Evolutionary conservation across 108 stramenopile species (phyloP), one percentile per base, ranked within the genome.

Genomic region (Halocafeteria seosinensis): DNA sequence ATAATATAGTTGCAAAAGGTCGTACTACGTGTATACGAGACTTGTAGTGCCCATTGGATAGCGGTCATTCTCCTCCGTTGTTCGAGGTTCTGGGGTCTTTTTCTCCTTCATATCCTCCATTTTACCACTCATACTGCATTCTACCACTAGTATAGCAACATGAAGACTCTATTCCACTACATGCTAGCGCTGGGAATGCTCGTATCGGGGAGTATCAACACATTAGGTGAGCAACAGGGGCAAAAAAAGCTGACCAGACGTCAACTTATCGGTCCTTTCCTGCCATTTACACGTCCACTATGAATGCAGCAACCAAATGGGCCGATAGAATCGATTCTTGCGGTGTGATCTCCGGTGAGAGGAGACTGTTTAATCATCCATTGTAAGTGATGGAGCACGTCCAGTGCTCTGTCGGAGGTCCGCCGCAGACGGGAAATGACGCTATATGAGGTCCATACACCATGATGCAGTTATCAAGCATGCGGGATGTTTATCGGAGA

Each of bases 161-260:
- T 59, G 57, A 59, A 30, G 57, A 59, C 57, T 2, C 23, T 2
- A 2, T 59, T 59, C 57, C 57, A 59, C 28, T 59, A 59, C 28
- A 27, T 59, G 12, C n/a, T 59, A 12, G 57, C 57, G 5, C n/a
- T 59, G 2, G n/a, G 6, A 12, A 59, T 59, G 57, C 57, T 59
- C 21, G 2, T 59, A 11, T 35, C 57, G 2, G 57, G 57, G 2
- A 35, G 34, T 3, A n/a, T 59, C 2, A 59, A 59, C 28, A 59
- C 57, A 2, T n/a, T 59, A 8, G 11, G 53, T 55, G 53, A 5
- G 53, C 12, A 55, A 55, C 30, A 9, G 5, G 53, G 12, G 5
- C 8, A 9, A 9, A 31, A n/a, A 5, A 5, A 12, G 12, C 53
- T 8, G 9, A 55, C 9, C 12, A 12, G 5, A 55, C 9, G 53